Conservation (phyloP, 371 early-diverging fungal species). For the Apophysomyces trapeziformis region DNA sequence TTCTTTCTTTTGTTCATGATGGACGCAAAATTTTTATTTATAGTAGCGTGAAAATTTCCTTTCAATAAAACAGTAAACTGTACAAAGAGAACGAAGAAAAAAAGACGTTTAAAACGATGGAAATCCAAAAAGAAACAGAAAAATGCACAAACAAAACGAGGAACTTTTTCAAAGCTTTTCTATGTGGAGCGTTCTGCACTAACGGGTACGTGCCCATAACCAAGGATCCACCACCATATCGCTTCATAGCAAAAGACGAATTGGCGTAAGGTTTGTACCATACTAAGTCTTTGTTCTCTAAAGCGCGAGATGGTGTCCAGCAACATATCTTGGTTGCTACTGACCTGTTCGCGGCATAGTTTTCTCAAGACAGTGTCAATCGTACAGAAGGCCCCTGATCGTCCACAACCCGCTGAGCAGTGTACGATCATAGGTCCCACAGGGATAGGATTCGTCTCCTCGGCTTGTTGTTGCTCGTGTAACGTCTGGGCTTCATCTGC, state of each 20-base stretch:
- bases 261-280: conserved; percentile 91
- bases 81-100: neutral
- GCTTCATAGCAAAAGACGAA: conserved; percentile 93
- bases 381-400: conserved; percentile 93
- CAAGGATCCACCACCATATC: conserved; percentile 61
- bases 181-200: neutral
- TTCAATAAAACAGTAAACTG: neutral
- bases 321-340: conserved; percentile 53
- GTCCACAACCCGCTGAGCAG: conserved; percentile 97
- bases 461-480: conserved; percentile 21
- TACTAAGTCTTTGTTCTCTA: conserved; percentile 80
- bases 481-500: conserved; percentile 56
- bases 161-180: neutral
- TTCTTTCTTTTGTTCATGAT: too few species aligned
- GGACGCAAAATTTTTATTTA: too few species aligned
- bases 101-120: neutral
- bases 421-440: conserved; percentile 89
- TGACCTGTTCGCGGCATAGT: conserved; percentile 13
- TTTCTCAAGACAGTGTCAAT: conserved; percentile 71
- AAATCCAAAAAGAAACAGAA: neutral
- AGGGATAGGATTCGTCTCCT: neutral
- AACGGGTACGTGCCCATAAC: conserved; percentile 23
- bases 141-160: neutral
- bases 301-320: conserved; percentile 69
- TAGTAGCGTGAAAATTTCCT: too few species aligned